Evolutionary conservation across 305 asterid genomes (phyloP).

Genomic region (Plantago coronopus): DNA sequence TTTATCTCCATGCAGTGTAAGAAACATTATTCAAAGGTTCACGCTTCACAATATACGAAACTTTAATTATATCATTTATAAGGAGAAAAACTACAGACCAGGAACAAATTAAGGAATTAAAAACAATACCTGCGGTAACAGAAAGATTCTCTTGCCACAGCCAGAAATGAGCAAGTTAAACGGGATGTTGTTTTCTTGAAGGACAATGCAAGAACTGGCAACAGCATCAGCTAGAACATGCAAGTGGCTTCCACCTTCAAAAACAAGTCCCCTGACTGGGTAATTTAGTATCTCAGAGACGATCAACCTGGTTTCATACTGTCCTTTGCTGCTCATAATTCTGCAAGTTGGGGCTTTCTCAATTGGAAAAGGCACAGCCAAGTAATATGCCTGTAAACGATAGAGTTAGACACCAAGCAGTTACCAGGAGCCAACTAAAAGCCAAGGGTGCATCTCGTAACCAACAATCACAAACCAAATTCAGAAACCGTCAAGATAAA

Average conservation of each 20-base stretch:
- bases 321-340: conserved; percentile 29
- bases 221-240: conserved; percentile 57
- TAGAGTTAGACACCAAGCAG: background rate
- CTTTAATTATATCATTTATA: background rate
- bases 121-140: conserved; percentile 68
- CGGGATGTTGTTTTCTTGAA: conserved; percentile 79
- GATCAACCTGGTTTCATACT: background rate
- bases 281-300: conserved; percentile 61
- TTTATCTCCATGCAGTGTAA: too few species aligned
- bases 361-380: conserved; percentile 71
- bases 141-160: conserved; percentile 70
- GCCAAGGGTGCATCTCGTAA: background rate
- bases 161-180: conserved; percentile 73
- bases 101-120: background rate
- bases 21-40: too few species aligned
- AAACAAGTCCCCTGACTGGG: conserved; percentile 77
- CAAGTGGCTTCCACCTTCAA: conserved; percentile 60
- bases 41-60: too few species aligned
- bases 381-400: conserved; percentile 51
- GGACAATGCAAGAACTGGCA: conserved; percentile 68
- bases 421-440: background rate
- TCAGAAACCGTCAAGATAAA: background rate
- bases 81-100: background rate
- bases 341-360: conserved; percentile 78
- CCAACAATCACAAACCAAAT: background rate